These are phyloP conservation scores for Scleroderma citrinum DNA, from an alignment of 768 basidiomycete genomes.

Conservation along the genomic window DNA sequence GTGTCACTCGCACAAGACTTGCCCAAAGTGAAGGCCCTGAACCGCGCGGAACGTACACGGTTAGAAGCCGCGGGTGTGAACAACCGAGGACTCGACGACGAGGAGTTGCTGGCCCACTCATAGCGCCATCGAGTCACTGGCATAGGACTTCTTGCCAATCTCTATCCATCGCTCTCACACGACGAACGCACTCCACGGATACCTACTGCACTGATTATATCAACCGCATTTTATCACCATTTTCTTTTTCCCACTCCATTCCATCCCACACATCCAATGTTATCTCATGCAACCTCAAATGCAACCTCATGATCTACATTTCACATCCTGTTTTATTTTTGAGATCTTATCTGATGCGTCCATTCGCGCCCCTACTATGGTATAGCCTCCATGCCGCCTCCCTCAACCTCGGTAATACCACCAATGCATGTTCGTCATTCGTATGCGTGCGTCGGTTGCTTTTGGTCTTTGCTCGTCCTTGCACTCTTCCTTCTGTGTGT, in stretches of 20 bases:
- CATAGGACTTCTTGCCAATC: neutral
- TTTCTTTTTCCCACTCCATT: conserved; percentile 3
- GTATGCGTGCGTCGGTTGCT: neutral
- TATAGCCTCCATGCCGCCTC: neutral
- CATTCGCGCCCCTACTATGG: neutral
- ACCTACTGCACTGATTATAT: conserved; percentile 4
- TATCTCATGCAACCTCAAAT: conserved; percentile 1
- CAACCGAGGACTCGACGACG: neutral
- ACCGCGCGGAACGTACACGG: conserved; percentile 33
- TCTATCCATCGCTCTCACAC: neutral
- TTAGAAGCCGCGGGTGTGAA: conserved; percentile 14
- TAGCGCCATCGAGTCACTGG: neutral
- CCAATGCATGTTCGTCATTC: neutral
- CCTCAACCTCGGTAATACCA: neutral
- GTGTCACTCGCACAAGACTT: conserved; percentile 59
- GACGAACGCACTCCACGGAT: conserved; percentile 8
- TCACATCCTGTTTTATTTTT: neutral
- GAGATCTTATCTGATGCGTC: neutral
- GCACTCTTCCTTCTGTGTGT: no score
- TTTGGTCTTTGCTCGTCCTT: neutral
- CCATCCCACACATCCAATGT: neutral
- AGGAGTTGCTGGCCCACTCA: neutral
- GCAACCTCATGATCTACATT: neutral
- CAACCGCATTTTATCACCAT: conserved; percentile 7
- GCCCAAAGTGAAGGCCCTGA: conserved; percentile 50